Evolutionary conservation across 306 rosid species (phyloP).

Genomic region (Fagus crenata): DNA sequence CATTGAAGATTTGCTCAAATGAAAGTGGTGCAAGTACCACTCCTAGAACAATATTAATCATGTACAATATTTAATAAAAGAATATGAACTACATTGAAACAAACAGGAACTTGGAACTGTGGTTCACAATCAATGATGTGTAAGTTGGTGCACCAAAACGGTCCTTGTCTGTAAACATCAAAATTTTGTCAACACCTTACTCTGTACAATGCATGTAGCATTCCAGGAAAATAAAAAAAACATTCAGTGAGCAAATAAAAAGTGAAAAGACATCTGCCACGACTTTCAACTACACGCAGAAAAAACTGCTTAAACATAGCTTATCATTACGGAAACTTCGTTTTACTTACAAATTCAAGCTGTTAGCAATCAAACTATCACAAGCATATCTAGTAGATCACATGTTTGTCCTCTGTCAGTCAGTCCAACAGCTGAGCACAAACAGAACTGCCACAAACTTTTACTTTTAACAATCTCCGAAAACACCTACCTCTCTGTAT

Average conservation of each 20-base stretch:
- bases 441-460: constrained; percentile 50
- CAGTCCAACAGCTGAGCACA: constrained; percentile 86
- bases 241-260: background rate
- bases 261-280: background rate
- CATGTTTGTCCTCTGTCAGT: constrained; percentile 52
- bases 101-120: background rate
- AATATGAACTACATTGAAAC: background rate
- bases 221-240: constrained; percentile 1
- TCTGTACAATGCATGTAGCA: background rate
- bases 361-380: constrained; percentile 57
- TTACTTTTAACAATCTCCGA: constrained; percentile 44
- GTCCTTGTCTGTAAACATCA: background rate
- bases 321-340: constrained; percentile 36
- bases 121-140: background rate
- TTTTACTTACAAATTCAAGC: constrained; percentile 66
- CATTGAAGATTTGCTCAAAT: background rate
- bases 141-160: background rate
- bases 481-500: constrained; percentile 48
- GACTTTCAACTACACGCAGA: background rate
- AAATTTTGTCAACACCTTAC: background rate
- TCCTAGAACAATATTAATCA: background rate
- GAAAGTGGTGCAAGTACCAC: background rate
- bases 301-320: constrained; percentile 12
- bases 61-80: background rate
- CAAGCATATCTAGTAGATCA: constrained; percentile 44